These are phyloP conservation scores for Cardamine resedifolia DNA, from an alignment of 345 rosid genomes.

Conservation along the genomic window DNA sequence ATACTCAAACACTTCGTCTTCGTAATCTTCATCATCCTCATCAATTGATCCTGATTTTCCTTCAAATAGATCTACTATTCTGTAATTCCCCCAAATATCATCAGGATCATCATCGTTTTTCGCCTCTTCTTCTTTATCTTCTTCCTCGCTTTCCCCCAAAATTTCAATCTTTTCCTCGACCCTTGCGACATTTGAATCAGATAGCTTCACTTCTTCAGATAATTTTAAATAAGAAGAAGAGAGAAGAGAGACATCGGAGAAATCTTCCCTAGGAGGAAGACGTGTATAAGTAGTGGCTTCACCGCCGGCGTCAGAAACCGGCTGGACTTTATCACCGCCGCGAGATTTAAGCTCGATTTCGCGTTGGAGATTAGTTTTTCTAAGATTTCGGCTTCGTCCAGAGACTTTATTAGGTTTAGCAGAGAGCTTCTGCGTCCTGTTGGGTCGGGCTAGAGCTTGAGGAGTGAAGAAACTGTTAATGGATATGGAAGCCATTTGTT, in stretches of 20 bases:
- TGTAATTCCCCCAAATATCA: constrained; percentile 39
- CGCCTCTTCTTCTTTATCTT: constrained; percentile 36
- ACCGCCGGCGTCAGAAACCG: constrained; percentile 48
- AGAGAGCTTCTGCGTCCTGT: constrained; percentile 37
- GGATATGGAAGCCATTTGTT: constrained; percentile 46
- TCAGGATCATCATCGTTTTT: constrained; percentile 31
- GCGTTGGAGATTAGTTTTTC: constrained; percentile 22
- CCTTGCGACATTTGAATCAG: constrained; percentile 48
- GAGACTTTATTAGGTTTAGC: constrained; percentile 34
- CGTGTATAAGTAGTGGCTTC: constrained; percentile 86
- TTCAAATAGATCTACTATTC: constrained; percentile 48
- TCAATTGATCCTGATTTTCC: constrained; percentile 41
- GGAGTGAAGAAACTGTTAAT: constrained; percentile 43
- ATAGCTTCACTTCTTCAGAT: constrained; percentile 55
- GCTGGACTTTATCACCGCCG: constrained; percentile 38
- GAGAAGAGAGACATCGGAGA: constrained; percentile 31
- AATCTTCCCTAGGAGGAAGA: constrained; percentile 81
- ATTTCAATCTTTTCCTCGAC: constrained; percentile 21
- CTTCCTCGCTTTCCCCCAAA: constrained; percentile 30
- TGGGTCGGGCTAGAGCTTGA: constrained; percentile 54
- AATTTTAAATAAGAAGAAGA: constrained; percentile 25
- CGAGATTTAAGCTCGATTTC: constrained; percentile 42
- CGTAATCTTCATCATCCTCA: constrained; percentile 42
- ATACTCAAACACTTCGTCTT: constrained; percentile 38
- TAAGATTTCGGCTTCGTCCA: constrained; percentile 29